Percentiles rank a stretch among this genome's conserved stretches.
Conservation (phyloP, 2,329 filamentous ascomycete genomes). For the Penicillium occitanis region DNA sequence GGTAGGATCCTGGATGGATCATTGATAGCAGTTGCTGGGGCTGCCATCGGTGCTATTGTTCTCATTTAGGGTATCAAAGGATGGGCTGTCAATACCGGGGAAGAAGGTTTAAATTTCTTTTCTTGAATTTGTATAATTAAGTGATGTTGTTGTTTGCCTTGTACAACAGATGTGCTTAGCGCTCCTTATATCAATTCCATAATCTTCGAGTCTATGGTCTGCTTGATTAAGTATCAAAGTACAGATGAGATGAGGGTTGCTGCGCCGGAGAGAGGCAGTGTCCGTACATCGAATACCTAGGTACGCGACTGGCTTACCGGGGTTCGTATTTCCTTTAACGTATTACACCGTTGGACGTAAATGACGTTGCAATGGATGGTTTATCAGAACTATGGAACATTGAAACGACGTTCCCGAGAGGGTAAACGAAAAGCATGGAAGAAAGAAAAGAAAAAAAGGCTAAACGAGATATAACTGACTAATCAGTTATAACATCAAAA, state of each 20-base stretch:
- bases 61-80: neutral
- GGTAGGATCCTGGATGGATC: neutral
- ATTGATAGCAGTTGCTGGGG: constrained; percentile 6
- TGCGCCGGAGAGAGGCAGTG: neutral
- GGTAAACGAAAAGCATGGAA: neutral
- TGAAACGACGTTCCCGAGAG: neutral
- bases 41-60: constrained; percentile 3
- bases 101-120: neutral
- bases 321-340: neutral
- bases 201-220: neutral
- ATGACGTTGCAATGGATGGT: neutral
- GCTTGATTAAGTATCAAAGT: neutral
- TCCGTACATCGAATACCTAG: neutral
- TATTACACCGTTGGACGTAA: neutral
- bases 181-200: neutral
- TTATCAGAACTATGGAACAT: neutral
- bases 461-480: neutral
- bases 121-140: neutral
- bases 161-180: neutral
- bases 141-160: neutral
- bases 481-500: neutral
- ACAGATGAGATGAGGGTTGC: neutral
- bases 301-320: neutral
- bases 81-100: neutral
- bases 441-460: neutral